phyloP scores from a whole-genome alignment of 805 yeast species.

The Lachancea waltii region DNA sequence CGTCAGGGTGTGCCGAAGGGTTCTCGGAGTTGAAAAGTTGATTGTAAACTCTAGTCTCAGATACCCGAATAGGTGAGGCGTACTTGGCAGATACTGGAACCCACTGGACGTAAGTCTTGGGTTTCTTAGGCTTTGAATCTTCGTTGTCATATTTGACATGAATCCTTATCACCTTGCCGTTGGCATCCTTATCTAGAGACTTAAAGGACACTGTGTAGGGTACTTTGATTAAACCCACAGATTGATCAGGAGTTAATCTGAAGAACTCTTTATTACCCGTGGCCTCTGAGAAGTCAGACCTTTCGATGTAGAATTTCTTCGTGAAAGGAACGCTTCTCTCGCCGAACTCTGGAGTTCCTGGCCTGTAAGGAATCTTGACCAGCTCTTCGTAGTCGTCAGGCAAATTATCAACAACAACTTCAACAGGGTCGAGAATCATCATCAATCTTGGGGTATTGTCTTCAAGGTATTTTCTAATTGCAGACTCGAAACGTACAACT shows the following conservation, averaged over 20 bases:
- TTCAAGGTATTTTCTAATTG: slow-evolving; percentile 83
- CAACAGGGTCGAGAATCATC: slow-evolving; percentile 85
- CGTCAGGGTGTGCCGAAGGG: slow-evolving; percentile 83
- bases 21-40: slow-evolving; percentile 86
- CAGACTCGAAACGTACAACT: slow-evolving; percentile 78
- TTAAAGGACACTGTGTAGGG: slow-evolving; percentile 75
- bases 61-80: slow-evolving; percentile 55
- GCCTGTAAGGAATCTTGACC: slow-evolving; percentile 81
- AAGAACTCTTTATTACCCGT: slow-evolving; percentile 62
- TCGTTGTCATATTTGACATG: slow-evolving; percentile 77
- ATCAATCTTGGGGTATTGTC: slow-evolving; percentile 88
- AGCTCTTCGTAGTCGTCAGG: slow-evolving; percentile 65
- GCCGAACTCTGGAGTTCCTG: slow-evolving; percentile 74
- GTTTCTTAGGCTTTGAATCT: slow-evolving; percentile 51
- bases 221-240: slow-evolving; percentile 90
- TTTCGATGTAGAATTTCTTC: slow-evolving; percentile 74
- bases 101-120: slow-evolving; percentile 98
- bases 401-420: slow-evolving; percentile 75
- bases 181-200: slow-evolving; percentile 47
- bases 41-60: slow-evolving; percentile 81
- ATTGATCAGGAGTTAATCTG: slow-evolving; percentile 88
- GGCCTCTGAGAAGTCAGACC: slow-evolving; percentile 75
- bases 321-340: slow-evolving; percentile 70
- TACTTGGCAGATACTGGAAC: slow-evolving; percentile 63
- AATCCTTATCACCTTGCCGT: slow-evolving; percentile 62